Evolutionary conservation across 2,329 filamentous ascomycete species (phyloP).

Genomic region (Atkinsonella hypoxylon): DNA sequence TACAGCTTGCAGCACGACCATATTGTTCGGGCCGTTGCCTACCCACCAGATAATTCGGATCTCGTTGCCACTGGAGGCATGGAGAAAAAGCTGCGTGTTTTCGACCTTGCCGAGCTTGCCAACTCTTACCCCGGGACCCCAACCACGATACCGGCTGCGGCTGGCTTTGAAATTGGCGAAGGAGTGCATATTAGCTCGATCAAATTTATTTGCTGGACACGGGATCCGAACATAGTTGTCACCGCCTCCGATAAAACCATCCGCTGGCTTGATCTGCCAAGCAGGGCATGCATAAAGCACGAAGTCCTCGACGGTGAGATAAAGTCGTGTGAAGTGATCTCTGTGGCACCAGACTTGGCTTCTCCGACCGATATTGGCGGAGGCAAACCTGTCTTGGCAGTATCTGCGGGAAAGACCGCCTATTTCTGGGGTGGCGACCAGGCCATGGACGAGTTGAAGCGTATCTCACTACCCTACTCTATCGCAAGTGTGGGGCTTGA

Average conservation of each 20-base stretch:
- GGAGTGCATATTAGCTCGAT: constrained; percentile 78
- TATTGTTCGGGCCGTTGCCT: constrained; percentile 88
- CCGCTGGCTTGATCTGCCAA: constrained; percentile 86
- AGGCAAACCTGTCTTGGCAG: constrained; percentile 64
- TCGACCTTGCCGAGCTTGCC: constrained; percentile 60
- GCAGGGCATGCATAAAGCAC: constrained; percentile 61
- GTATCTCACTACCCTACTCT: constrained; percentile 67
- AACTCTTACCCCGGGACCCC: constrained; percentile 26
- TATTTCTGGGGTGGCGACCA: constrained; percentile 78
- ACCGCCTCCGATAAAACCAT: constrained; percentile 88
- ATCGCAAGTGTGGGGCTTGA: constrained; percentile 87
- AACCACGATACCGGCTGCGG: constrained; percentile 44
- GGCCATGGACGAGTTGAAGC: constrained; percentile 65
- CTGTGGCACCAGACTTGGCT: constrained; percentile 46
- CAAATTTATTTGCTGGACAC: constrained; percentile 93
- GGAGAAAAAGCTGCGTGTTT: constrained; percentile 94
- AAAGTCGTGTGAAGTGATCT: constrained; percentile 82
- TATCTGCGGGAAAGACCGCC: constrained; percentile 86
- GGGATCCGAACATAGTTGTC: constrained; percentile 75
- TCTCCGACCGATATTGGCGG: constrained; percentile 51
- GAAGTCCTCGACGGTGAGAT: constrained; percentile 74
- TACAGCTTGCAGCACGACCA: constrained; percentile 84
- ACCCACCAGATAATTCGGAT: constrained; percentile 68
- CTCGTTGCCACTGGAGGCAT: constrained; percentile 86
- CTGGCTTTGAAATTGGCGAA: constrained; percentile 74